These are phyloP conservation scores for Aurantiochytrium sp. DNA, from an alignment of 108 stramenopile genomes.

Conservation along the genomic window DNA sequence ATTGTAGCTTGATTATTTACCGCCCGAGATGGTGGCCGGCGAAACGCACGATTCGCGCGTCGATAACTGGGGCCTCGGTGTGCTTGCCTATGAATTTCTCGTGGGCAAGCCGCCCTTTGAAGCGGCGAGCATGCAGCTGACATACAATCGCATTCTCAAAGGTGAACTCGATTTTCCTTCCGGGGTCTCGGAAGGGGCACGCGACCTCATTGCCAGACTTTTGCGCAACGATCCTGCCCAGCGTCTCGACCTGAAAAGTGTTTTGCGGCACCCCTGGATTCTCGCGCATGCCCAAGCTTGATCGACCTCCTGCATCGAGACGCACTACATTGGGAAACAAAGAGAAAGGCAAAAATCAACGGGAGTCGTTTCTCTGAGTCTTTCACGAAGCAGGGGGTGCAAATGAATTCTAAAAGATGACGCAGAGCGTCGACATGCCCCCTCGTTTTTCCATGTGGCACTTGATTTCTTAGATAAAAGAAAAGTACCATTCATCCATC, in stretches of 20 bases:
- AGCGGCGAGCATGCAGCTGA: slow-evolving; percentile 42
- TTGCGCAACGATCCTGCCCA: slow-evolving; percentile 76
- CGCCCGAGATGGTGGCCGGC: slow-evolving; percentile 41
- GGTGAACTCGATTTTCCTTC: slow-evolving; percentile 82
- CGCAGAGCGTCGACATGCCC: too few species aligned
- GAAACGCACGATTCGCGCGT: not conserved
- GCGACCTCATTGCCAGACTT: slow-evolving; percentile 77
- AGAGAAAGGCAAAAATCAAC: not conserved
- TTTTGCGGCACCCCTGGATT: slow-evolving; percentile 89
- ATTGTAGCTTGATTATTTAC: not conserved
- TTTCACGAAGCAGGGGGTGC: too few species aligned
- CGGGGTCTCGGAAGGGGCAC: slow-evolving; percentile 71
- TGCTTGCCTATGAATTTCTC: slow-evolving; percentile 37
- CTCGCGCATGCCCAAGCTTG: not conserved
- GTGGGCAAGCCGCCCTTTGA: slow-evolving; percentile 31
- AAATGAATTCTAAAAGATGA: too few species aligned
- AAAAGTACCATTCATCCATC: too few species aligned
- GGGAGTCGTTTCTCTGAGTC: too few species aligned
- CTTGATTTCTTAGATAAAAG: too few species aligned
- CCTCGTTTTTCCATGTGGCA: too few species aligned
- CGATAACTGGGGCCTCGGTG: slow-evolving; percentile 44
- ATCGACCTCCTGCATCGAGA: not conserved
- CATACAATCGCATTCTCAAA: slow-evolving; percentile 79
- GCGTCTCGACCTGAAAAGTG: slow-evolving; percentile 64
- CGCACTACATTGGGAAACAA: not conserved